These are phyloP conservation scores for Cryphonectria japonica DNA, from an alignment of 2,329 filamentous ascomycete species.

Conservation along the genomic window DNA sequence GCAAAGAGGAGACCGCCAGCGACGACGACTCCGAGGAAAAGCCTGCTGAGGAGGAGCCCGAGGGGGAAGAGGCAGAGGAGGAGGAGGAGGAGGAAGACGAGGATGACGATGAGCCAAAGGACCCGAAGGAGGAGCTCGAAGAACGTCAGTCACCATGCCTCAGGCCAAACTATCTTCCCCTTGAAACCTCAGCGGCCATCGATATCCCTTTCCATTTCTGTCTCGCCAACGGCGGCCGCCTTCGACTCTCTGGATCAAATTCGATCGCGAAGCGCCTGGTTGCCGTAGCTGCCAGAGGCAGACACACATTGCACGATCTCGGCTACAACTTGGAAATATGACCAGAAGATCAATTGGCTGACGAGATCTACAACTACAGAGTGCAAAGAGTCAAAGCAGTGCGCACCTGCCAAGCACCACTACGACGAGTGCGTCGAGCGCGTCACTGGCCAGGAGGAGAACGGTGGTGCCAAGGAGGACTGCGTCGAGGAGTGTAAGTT, in stretches of 20 bases:
- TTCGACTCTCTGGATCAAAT: background rate
- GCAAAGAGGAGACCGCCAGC: slow-evolving; percentile 44
- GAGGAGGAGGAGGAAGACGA: slow-evolving; percentile 81
- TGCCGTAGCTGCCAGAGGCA: background rate
- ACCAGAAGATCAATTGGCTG: slow-evolving; percentile 15
- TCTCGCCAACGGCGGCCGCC: background rate
- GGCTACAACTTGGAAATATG: background rate
- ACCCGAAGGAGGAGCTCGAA: slow-evolving; percentile 86
- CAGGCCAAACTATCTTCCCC: background rate
- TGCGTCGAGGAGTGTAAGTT: slow-evolving; percentile 98
- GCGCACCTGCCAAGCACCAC: slow-evolving; percentile 91
- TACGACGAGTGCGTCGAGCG: slow-evolving; percentile 98
- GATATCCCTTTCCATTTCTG: background rate
- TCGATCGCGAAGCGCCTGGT: background rate
- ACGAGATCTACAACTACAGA: slow-evolving; percentile 59
- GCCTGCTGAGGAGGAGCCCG: slow-evolving; percentile 43
- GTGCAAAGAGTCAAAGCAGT: slow-evolving; percentile 85
- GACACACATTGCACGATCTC: background rate
- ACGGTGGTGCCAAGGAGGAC: slow-evolving; percentile 79
- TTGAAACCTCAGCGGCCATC: background rate
- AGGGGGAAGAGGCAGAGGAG: slow-evolving; percentile 47
- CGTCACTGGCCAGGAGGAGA: slow-evolving; percentile 72
- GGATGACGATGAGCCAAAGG: slow-evolving; percentile 79
- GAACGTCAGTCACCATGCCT: slow-evolving; percentile 71
- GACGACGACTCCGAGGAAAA: slow-evolving; percentile 57